phyloP scores from a whole-genome alignment of 495 filamentous ascomycete species.

The Amorphotheca resinae region DNA sequence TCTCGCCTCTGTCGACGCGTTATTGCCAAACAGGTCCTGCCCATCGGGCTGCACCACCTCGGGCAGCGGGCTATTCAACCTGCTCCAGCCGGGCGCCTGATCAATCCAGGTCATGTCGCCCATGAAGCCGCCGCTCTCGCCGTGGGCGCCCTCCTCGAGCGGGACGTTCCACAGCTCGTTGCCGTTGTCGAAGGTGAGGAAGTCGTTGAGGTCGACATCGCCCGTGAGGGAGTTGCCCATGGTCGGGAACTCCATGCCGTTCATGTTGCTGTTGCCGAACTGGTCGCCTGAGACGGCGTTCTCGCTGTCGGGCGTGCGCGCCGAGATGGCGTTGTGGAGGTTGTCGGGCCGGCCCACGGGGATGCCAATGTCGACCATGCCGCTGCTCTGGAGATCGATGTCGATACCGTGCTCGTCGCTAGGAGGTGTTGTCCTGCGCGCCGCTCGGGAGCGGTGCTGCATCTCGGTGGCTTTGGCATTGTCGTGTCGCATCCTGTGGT shows the following conservation, averaged over 20 bases:
- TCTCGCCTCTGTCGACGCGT: no score
- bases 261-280: not conserved
- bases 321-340: constrained; percentile 3
- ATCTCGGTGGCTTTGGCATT: constrained; percentile 7
- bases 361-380: constrained; percentile 6
- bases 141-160: constrained; percentile 17
- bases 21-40: no score
- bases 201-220: constrained; percentile 15
- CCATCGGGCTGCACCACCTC: not conserved
- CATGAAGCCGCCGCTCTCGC: constrained; percentile 17
- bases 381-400: not conserved
- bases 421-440: constrained; percentile 6
- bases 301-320: constrained; percentile 8
- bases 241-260: not conserved
- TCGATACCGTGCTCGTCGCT: not conserved
- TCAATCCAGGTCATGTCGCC: constrained; percentile 20
- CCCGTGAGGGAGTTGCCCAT: not conserved
- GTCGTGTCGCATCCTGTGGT: not conserved
- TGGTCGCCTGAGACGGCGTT: not conserved
- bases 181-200: constrained; percentile 14
- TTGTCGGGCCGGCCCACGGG: not conserved
- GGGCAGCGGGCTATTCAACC: constrained; percentile 13
- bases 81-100: constrained; percentile 11
- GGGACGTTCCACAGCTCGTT: constrained; percentile 18
- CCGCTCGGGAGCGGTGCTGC: not conserved